A percentile compares a stretch with the other conserved stretches of the same genome.
phyloP scores from a whole-genome alignment of 2,329 filamentous ascomycete genomes.

The Huntiella bhutanensis region DNA sequence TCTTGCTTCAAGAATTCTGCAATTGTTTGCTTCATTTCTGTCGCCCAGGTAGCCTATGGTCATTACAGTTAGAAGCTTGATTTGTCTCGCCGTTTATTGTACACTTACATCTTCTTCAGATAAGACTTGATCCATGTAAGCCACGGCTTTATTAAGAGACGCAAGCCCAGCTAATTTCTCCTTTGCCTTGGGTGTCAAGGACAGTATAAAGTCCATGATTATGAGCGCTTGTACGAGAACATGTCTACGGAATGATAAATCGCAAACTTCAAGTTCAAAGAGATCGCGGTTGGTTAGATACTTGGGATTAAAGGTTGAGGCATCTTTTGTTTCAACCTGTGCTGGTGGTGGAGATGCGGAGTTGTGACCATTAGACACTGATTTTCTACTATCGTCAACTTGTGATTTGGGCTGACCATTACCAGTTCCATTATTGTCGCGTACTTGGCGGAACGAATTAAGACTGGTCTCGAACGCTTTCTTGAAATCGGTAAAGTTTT shows the following conservation, averaged over 20 bases:
- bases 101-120: conserved; percentile 62
- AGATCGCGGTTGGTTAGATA: conserved; percentile 95
- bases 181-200: conserved; percentile 64
- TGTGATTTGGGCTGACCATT: conserved; percentile 7
- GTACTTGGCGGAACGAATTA: conserved; percentile 32
- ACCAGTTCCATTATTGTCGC: conserved; percentile 27
- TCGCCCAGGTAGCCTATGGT: conserved; percentile 55
- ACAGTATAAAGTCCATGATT: conserved; percentile 86
- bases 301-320: conserved; percentile 64
- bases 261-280: conserved; percentile 89
- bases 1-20: conserved; percentile 67
- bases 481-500: conserved; percentile 64
- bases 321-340: background rate
- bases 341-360: background rate
- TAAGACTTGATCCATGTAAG: conserved; percentile 57
- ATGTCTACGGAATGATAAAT: conserved; percentile 83
- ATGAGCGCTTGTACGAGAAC: conserved; percentile 92
- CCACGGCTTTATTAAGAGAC: conserved; percentile 64
- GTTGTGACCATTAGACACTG: background rate
- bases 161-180: conserved; percentile 52
- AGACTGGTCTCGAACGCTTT: conserved; percentile 50
- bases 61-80: background rate
- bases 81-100: background rate
- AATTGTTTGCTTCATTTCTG: conserved; percentile 57
- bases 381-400: background rate